A percentile compares a stretch with the other conserved stretches of the same genome.
phyloP scores from a whole-genome alignment of 768 basidiomycete genomes.

The Suillus spraguei region DNA sequence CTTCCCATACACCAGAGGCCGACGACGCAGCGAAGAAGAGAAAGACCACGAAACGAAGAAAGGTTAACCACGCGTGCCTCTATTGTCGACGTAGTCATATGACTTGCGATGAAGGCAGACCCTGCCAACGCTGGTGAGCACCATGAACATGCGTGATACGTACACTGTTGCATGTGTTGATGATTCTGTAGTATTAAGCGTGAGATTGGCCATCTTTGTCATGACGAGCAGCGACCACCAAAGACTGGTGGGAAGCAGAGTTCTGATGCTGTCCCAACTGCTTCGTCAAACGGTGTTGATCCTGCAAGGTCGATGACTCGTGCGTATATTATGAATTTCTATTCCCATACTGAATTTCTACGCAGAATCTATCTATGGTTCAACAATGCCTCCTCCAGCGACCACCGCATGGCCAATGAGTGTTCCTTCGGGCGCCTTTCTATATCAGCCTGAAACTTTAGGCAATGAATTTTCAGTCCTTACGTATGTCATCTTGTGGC shows the following conservation, averaged over 20 bases:
- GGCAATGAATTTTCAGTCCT: constrained; percentile 85
- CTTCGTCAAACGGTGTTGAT: constrained; percentile 32
- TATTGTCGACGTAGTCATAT: constrained; percentile 93
- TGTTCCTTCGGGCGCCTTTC: constrained; percentile 50
- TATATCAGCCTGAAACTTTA: constrained; percentile 72
- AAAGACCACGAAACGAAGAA: constrained; percentile 64
- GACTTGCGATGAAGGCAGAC: constrained; percentile 88
- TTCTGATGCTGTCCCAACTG: constrained; percentile 19
- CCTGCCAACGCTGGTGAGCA: constrained; percentile 91
- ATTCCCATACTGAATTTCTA: background rate
- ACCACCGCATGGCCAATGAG: constrained; percentile 58
- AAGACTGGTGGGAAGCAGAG: constrained; percentile 50
- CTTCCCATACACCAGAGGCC: constrained; percentile 25
- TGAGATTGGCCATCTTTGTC: constrained; percentile 93
- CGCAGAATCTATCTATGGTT: constrained; percentile 27
- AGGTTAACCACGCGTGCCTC: constrained; percentile 91
- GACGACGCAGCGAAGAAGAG: constrained; percentile 39
- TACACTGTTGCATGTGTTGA: constrained; percentile 15
- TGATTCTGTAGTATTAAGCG: constrained; percentile 75
- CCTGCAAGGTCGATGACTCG: constrained; percentile 36
- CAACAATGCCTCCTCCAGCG: constrained; percentile 27
- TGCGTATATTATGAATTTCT: constrained; percentile 13
- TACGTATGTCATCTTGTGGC: constrained; percentile 50
- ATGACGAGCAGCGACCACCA: constrained; percentile 72
- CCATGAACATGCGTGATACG: constrained; percentile 15